These are phyloP conservation scores for Aspergillus transmontanensis DNA, from an alignment of 2,329 filamentous ascomycete genomes.

Conservation along the genomic window DNA sequence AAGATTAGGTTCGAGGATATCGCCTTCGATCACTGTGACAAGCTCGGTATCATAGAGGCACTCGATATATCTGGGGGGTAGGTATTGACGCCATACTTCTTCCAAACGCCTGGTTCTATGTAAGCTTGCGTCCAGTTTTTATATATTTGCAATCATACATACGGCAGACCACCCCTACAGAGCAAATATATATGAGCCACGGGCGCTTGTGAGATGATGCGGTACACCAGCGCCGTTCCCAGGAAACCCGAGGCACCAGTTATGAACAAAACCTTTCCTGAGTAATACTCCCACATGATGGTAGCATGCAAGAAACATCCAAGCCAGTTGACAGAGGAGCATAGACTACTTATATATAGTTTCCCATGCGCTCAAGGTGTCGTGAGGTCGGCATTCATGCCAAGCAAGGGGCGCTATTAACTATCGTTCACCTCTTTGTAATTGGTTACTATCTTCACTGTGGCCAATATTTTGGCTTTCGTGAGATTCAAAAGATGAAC, in stretches of 20 bases:
- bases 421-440: neutral
- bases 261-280: constrained; percentile 14
- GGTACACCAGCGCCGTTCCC: constrained; percentile 17
- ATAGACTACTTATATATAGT: neutral
- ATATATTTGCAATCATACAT: constrained; percentile 5
- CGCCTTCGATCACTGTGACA: constrained; percentile 16
- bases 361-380: neutral
- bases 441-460: neutral
- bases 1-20: constrained; percentile 14
- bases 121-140: neutral
- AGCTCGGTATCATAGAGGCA: constrained; percentile 3
- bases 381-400: neutral
- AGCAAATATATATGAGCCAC: constrained; percentile 16
- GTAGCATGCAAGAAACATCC: neutral
- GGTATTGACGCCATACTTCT: constrained; percentile 12
- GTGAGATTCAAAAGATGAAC: neutral
- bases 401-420: neutral
- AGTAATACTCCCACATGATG: constrained; percentile 22
- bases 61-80: constrained; percentile 3
- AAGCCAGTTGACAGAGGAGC: neutral
- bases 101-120: neutral
- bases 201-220: constrained; percentile 8
- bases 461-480: neutral
- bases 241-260: constrained; percentile 23
- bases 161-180: constrained; percentile 11